Evolutionary conservation across 2,329 filamentous ascomycete species (phyloP).

Genomic region (Boeremia lycopersici): DNA sequence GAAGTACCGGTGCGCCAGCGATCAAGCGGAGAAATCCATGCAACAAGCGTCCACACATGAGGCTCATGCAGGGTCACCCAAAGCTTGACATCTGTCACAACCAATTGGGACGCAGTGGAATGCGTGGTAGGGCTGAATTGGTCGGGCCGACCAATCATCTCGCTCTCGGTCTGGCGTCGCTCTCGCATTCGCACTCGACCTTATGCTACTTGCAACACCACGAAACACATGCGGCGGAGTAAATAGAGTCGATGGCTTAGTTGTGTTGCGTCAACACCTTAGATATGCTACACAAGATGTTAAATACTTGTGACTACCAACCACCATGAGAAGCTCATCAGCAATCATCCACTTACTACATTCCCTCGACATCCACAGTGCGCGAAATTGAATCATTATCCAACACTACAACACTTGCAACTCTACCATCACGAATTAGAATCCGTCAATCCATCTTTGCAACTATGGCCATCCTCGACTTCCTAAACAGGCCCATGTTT

Average conservation of each 20-base stretch:
- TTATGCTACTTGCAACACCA: constrained; percentile 10
- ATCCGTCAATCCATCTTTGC: neutral
- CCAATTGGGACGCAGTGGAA: neutral
- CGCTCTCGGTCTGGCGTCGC: constrained; percentile 9
- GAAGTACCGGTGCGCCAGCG: constrained; percentile 1
- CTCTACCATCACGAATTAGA: neutral
- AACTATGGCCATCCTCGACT: constrained; percentile 18
- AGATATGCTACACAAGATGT: neutral
- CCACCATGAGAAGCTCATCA: neutral
- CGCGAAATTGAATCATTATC: neutral
- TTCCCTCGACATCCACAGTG: neutral
- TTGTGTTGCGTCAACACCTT: constrained; percentile 1
- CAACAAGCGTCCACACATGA: neutral
- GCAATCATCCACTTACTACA: neutral
- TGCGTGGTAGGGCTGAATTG: constrained; percentile 7
- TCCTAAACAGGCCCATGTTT: constrained; percentile 36
- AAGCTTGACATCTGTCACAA: neutral
- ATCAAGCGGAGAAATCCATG: constrained; percentile 1
- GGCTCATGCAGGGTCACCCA: neutral
- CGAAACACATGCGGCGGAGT: constrained; percentile 14
- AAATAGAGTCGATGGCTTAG: neutral
- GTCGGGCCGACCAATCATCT: constrained; percentile 8
- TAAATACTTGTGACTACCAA: constrained; percentile 4
- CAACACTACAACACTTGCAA: neutral
- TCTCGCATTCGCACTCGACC: constrained; percentile 17